phyloP scores from a whole-genome alignment of 2,329 filamentous ascomycete species.

The Xylaria sp. region DNA sequence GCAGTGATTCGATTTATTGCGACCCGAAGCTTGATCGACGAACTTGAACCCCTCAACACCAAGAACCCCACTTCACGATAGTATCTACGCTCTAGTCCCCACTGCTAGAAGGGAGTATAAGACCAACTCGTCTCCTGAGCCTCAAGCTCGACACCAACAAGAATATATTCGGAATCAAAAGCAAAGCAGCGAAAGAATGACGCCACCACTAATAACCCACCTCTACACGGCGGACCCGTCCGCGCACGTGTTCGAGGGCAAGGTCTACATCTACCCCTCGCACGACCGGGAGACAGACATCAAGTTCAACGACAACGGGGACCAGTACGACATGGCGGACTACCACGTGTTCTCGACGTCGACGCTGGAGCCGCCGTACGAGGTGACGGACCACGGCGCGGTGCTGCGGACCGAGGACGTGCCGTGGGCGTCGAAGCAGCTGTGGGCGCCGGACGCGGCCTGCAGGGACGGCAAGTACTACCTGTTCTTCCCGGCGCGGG shows the following conservation, averaged over 20 bases:
- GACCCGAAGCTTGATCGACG: not conserved
- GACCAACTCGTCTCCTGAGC: not conserved
- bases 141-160: no score
- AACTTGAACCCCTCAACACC: not conserved
- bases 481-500: slow-evolving; percentile 77
- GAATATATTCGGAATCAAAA: no score
- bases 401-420: slow-evolving; percentile 66
- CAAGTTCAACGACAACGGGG: slow-evolving; percentile 80
- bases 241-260: slow-evolving; percentile 78
- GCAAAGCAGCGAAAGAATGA: slow-evolving; percentile 40
- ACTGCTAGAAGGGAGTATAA: not conserved
- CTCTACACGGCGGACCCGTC: slow-evolving; percentile 82
- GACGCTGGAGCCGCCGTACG: slow-evolving; percentile 56
- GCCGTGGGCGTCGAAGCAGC: slow-evolving; percentile 78
- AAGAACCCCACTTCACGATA: slow-evolving; percentile 36
- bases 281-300: slow-evolving; percentile 80
- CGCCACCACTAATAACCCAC: slow-evolving; percentile 71
- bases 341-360: slow-evolving; percentile 75
- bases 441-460: slow-evolving; percentile 82
- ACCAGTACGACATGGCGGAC: slow-evolving; percentile 84
- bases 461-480: slow-evolving; percentile 70
- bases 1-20: not conserved
- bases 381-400: slow-evolving; percentile 74
- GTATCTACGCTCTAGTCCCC: not conserved
- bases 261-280: slow-evolving; percentile 80